These are phyloP conservation scores for Claviceps quebecensis DNA, from an alignment of 2,329 filamentous ascomycete species.

Conservation along the genomic window DNA sequence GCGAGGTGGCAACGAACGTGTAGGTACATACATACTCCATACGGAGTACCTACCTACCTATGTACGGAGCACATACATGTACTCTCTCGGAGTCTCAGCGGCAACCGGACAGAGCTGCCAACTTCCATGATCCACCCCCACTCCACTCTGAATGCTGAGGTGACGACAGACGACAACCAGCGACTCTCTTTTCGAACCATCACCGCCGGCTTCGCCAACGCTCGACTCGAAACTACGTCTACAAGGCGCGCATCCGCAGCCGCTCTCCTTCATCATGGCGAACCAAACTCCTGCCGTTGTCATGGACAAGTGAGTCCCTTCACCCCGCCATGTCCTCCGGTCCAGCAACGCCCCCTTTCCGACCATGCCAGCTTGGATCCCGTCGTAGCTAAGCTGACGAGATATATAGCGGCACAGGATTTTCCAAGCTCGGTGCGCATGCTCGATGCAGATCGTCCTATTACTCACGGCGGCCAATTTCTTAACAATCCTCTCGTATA, in stretches of 20 bases:
- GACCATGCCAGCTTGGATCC: slow-evolving; percentile 8
- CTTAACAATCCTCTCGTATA: slow-evolving; percentile 24
- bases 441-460: background rate
- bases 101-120: background rate
- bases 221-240: background rate
- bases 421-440: slow-evolving; percentile 85
- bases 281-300: slow-evolving; percentile 99
- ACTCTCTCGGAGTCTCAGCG: background rate
- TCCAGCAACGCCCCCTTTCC: slow-evolving; percentile 12
- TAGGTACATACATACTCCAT: too few relatives aligned
- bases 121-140: slow-evolving; percentile 4
- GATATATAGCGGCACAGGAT: slow-evolving; percentile 79
- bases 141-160: slow-evolving; percentile 4
- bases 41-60: too few relatives aligned
- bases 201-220: slow-evolving; percentile 3
- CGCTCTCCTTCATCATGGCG: slow-evolving; percentile 50
- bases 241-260: slow-evolving; percentile 11
- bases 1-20: too few relatives aligned
- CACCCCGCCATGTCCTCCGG: slow-evolving; percentile 13
- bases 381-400: slow-evolving; percentile 17
- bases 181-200: slow-evolving; percentile 1
- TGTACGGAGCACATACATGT: too few relatives aligned
- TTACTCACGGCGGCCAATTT: slow-evolving; percentile 7
- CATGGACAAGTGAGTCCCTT: slow-evolving; percentile 95
- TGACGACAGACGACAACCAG: slow-evolving; percentile 8